These are phyloP conservation scores for Phylloboletellus chloephorus DNA, from an alignment of 1,284 basidiomycete genomes.

Conservation along the genomic window DNA sequence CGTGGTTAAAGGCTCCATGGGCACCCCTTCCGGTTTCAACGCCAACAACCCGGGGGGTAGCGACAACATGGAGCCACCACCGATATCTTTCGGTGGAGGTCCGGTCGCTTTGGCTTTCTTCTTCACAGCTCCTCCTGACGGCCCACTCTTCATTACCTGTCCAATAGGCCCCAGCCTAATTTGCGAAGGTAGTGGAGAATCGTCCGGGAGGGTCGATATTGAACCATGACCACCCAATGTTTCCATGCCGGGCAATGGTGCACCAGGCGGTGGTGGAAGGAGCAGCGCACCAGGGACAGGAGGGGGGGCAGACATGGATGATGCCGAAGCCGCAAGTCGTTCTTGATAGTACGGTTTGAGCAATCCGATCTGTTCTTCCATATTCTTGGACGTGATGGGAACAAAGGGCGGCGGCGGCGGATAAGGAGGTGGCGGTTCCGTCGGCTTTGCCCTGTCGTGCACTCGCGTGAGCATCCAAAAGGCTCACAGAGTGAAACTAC, in stretches of 20 bases:
- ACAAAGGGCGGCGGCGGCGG: conserved; percentile 80
- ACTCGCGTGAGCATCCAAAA: conserved; percentile 8
- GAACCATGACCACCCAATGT: not conserved
- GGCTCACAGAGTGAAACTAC: not conserved
- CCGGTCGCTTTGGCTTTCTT: conserved; percentile 32
- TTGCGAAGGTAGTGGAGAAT: conserved; percentile 49
- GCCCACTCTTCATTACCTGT: conserved; percentile 49
- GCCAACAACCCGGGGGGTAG: conserved; percentile 21
- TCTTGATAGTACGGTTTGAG: conserved; percentile 72
- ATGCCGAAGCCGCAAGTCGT: conserved; percentile 46
- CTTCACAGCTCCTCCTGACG: conserved; percentile 40
- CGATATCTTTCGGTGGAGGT: conserved; percentile 13
- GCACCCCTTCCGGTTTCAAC: conserved; percentile 25
- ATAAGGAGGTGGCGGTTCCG: conserved; percentile 82
- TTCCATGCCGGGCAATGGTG: conserved; percentile 1
- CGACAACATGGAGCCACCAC: conserved; percentile 16
- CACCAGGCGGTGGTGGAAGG: conserved; percentile 14
- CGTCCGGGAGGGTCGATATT: conserved; percentile 43
- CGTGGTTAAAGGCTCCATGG: conserved; percentile 18
- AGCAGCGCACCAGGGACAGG: conserved; percentile 19
- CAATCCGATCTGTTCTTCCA: conserved; percentile 80
- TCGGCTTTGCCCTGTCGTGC: conserved; percentile 48
- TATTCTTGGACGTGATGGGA: conserved; percentile 56
- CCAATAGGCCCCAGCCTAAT: conserved; percentile 72
- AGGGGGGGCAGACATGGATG: conserved; percentile 9